Percentiles rank a stretch among this genome's conserved stretches.
phyloP scores from a whole-genome alignment of 2,329 filamentous ascomycete species.

The Madurella fahalii region DNA sequence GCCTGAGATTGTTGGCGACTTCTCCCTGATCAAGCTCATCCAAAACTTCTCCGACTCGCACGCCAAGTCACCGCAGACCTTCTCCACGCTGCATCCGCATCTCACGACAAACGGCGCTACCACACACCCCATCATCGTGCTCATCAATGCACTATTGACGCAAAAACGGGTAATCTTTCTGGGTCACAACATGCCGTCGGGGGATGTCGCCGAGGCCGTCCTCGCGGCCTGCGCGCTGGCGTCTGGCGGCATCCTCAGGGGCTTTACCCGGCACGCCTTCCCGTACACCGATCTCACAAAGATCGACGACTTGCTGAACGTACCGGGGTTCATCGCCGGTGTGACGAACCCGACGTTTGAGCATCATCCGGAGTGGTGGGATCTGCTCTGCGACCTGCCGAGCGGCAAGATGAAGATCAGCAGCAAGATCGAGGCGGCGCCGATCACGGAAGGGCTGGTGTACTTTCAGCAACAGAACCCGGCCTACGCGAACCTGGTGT shows the following conservation, averaged over 20 bases:
- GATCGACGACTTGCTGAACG: conserved; percentile 91
- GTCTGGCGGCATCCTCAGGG: conserved; percentile 85
- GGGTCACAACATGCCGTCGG: conserved; percentile 90
- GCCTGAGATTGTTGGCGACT: conserved; percentile 95
- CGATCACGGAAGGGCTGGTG: conserved; percentile 75
- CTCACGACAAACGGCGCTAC: conserved; percentile 85
- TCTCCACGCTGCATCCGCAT: conserved; percentile 74
- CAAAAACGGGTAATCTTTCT: conserved; percentile 96
- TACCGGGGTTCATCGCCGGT: conserved; percentile 95
- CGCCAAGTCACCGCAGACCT: conserved; percentile 76
- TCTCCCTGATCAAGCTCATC: conserved; percentile 94
- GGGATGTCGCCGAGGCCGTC: conserved; percentile 96
- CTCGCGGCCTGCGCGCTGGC: conserved; percentile 92
- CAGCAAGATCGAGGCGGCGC: conserved; percentile 75
- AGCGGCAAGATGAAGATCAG: conserved; percentile 94
- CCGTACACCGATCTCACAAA: conserved; percentile 98
- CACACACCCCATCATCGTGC: conserved; percentile 91
- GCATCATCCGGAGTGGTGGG: conserved; percentile 96
- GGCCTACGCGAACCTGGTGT: conserved; percentile 47
- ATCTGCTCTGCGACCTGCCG: conserved; percentile 87
- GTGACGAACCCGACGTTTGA: conserved; percentile 97
- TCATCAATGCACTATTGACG: conserved; percentile 90
- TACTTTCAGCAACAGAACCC: conserved; percentile 84
- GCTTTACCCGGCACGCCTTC: conserved; percentile 94
- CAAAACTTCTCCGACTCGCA: conserved; percentile 87